Evolutionary conservation across 2,329 filamentous ascomycete species (phyloP).

Genomic region (Colletotrichum costaricense): DNA sequence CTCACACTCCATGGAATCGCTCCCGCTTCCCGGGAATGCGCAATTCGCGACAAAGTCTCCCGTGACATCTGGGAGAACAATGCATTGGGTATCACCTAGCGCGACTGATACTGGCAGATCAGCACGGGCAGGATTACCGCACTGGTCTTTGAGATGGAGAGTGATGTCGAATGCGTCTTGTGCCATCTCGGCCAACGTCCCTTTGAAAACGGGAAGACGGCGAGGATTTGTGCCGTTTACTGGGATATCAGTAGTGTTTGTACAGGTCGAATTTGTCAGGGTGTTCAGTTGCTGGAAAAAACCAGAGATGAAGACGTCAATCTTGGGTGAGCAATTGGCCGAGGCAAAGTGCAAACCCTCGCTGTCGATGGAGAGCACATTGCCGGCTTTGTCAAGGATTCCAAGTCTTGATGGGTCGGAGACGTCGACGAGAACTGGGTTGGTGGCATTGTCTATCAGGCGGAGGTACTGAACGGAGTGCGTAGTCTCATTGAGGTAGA

Average conservation of each 20-base stretch:
- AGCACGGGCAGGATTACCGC: conserved; percentile 42
- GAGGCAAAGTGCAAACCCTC: conserved; percentile 49
- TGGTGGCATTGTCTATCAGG: conserved; percentile 43
- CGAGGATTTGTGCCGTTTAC: conserved; percentile 37
- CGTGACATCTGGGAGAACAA: neutral
- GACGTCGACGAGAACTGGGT: conserved; percentile 46
- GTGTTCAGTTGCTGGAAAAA: conserved; percentile 48
- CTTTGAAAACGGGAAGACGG: neutral
- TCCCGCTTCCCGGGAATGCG: conserved; percentile 47
- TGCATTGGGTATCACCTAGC: conserved; percentile 47
- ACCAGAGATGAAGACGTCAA: conserved; percentile 46
- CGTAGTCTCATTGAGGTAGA: conserved; percentile 46
- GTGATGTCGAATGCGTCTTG: conserved; percentile 43
- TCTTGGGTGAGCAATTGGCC: conserved; percentile 44
- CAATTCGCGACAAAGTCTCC: conserved; percentile 44
- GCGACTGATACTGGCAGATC: conserved; percentile 44
- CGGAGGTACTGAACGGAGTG: conserved; percentile 48
- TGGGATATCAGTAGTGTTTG: conserved; percentile 4
- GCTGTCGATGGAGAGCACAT: conserved; percentile 46
- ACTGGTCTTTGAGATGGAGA: conserved; percentile 49
- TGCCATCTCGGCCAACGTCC: conserved; percentile 32
- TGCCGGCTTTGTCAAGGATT: conserved; percentile 45
- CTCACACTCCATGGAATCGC: conserved; percentile 44
- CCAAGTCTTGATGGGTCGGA: conserved; percentile 46
- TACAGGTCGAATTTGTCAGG: conserved; percentile 46